Percentiles rank a stretch among this genome's conserved stretches.
These are phyloP conservation scores for Chlamydomonas schloesseri DNA, from an alignment of 139 green algal genomes.

Conservation along the genomic window DNA sequence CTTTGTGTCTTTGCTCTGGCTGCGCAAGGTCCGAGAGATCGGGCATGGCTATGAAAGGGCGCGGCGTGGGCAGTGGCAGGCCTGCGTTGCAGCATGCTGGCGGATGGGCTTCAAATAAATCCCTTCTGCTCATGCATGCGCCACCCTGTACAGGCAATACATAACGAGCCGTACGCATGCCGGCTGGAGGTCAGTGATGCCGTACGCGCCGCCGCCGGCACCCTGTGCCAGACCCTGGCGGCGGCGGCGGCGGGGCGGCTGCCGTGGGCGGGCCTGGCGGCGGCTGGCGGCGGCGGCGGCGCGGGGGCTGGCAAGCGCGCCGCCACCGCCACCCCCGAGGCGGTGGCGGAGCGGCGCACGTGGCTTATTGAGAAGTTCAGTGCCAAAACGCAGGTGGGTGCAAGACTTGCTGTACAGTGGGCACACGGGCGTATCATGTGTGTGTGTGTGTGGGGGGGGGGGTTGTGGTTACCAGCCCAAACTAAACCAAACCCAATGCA, in stretches of 20 bases:
- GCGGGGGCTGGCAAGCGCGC: background rate
- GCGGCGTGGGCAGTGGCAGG: too few species aligned
- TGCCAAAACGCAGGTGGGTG: slow-evolving; percentile 67
- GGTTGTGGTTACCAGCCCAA: background rate
- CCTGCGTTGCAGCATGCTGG: too few species aligned
- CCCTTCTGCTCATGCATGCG: too few species aligned
- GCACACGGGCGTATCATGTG: too few species aligned
- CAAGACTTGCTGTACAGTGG: too few species aligned
- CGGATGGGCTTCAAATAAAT: too few species aligned
- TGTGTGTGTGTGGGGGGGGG: background rate
- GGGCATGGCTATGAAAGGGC: too few species aligned
- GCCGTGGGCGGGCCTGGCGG: background rate
- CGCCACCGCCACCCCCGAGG: background rate
- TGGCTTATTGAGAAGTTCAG: slow-evolving; percentile 65
- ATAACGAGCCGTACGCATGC: slow-evolving; percentile 6
- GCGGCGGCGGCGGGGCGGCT: background rate
- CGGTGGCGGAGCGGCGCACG: slow-evolving; percentile 24
- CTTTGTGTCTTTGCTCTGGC: too few species aligned
- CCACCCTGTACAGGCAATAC: background rate
- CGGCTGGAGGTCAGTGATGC: too few species aligned
- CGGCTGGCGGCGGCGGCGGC: background rate
- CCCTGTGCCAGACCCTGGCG: background rate
- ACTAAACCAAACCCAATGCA: too few species aligned
- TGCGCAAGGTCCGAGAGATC: too few species aligned
- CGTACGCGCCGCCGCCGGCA: background rate